Base-by-base conservation (phyloP, 495 filamentous ascomycete genomes). In the Choiromyces venosus region DNA sequence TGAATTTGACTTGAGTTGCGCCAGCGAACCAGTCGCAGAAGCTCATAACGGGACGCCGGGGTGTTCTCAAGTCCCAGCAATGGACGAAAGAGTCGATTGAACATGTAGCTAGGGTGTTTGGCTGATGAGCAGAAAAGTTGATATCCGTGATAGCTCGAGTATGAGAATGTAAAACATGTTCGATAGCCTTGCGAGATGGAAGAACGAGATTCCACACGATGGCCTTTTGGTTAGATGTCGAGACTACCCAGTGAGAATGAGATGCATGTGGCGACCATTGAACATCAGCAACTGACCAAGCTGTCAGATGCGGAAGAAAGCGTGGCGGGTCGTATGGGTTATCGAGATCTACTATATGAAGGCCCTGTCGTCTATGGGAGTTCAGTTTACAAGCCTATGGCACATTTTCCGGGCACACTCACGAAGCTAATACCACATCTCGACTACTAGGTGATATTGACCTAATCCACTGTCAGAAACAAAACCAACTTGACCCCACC, bases 231-330 rank as follows among this genome's bases (percentile, higher is more conserved):
- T 97, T 97, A 37, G 92, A 93, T 4, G 94, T 96, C 65, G 92
- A 96, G 36, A 91, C 93, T 35, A 98, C 91, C 94, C 94, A 97
- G 76, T 91, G 92, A 78, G 96, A 91, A 65, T 94, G 88, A 10
- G 88, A 89, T 14, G 93, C 91, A 76, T 97, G 97, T 19, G 94
- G 94, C 7, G 92, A 96, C 94, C 94, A 98, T 83, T 98, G 94
- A 56, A 98, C 94, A 82, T 98, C 94, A n/a, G 94, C 93, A 6
- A 98, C 94, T 68, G 96, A 89, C 93, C 94, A 97, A n/a, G 91
- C 90, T 10, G 92, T 90, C 46, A 92, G 90, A 81, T 97, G 92
- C 74, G 90, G 89, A 37, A 98, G 88, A 79, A 94, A 89, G 18
- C 93, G 90, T 40, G 94, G 94, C 19, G 92, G 92, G 68, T 91